These are phyloP conservation scores for Auricularia heimuer DNA, from an alignment of 768 basidiomycete species.

Conservation along the genomic window DNA sequence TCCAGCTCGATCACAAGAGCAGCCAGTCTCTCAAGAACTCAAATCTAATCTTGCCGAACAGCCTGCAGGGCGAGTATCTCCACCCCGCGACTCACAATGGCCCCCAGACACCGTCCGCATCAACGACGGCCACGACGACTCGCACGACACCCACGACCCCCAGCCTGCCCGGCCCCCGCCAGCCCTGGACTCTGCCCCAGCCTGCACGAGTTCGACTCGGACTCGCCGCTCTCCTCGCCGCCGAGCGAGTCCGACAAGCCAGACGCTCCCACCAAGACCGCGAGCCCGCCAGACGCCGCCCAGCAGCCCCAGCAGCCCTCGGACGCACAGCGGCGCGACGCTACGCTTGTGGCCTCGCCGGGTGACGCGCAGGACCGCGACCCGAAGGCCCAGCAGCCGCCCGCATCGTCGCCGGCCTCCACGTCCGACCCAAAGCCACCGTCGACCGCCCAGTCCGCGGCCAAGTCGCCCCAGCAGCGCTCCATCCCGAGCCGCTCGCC, in stretches of 20 bases:
- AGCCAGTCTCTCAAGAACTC: slow-evolving; percentile 28
- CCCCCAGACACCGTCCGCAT: neutral
- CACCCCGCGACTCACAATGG: neutral
- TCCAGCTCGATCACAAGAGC: slow-evolving; percentile 45
- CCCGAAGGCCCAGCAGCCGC: neutral
- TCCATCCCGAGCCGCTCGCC: neutral
- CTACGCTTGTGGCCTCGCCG: neutral
- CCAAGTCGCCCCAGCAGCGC: neutral
- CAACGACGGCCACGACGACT: neutral
- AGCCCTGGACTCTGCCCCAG: neutral
- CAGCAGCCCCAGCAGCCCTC: neutral
- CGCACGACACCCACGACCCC: neutral
- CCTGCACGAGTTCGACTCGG: slow-evolving; percentile 1
- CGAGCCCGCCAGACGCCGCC: neutral
- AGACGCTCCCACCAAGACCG: neutral
- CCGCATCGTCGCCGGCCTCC: slow-evolving; percentile 11
- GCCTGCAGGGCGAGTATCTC: neutral
- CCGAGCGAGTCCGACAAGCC: neutral
- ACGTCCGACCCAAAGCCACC: slow-evolving; percentile 30
- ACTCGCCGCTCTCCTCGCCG: neutral
- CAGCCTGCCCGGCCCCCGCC: neutral
- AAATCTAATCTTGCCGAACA: slow-evolving; percentile 32
- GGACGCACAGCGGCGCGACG: neutral
- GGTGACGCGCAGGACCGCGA: neutral
- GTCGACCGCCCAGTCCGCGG: neutral